These are phyloP conservation scores for Babesia sp. DNA, from an alignment of 169 alveolate species.

Conservation along the genomic window DNA sequence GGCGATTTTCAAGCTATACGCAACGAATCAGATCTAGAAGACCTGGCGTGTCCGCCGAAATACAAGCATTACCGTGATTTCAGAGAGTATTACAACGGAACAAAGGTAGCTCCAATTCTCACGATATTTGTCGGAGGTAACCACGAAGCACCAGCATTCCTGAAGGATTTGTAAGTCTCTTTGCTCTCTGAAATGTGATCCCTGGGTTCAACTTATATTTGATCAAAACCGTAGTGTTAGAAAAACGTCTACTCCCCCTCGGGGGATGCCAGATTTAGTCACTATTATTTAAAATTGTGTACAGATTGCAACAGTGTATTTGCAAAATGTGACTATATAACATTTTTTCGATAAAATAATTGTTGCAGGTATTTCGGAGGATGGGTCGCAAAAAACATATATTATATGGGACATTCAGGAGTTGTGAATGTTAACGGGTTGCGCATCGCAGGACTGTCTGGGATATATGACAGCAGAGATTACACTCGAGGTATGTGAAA, in stretches of 20 bases:
- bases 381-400: constrained; percentile 97
- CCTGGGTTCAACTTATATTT: too few relatives aligned
- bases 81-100: constrained; percentile 86
- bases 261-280: too few relatives aligned
- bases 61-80: constrained; percentile 90
- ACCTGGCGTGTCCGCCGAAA: constrained; percentile 89
- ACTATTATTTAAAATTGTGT: neutral
- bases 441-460: constrained; percentile 94
- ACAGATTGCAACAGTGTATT: too few relatives aligned
- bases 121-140: constrained; percentile 97
- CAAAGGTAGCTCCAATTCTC: constrained; percentile 86
- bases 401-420: constrained; percentile 93
- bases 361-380: constrained; percentile 91
- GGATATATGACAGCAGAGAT: constrained; percentile 88
- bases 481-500: constrained; percentile 67
- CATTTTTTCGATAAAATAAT: neutral
- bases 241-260: too few relatives aligned
- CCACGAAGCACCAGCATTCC: constrained; percentile 94
- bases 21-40: constrained; percentile 85
- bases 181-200: too few relatives aligned
- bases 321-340: too few relatives aligned
- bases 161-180: constrained; percentile 82
- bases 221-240: too few relatives aligned
- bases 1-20: constrained; percentile 96
- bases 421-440: constrained; percentile 85